Base-by-base conservation (phyloP, 768 basidiomycete species). In the Daedaleopsis sinensis region DNA sequence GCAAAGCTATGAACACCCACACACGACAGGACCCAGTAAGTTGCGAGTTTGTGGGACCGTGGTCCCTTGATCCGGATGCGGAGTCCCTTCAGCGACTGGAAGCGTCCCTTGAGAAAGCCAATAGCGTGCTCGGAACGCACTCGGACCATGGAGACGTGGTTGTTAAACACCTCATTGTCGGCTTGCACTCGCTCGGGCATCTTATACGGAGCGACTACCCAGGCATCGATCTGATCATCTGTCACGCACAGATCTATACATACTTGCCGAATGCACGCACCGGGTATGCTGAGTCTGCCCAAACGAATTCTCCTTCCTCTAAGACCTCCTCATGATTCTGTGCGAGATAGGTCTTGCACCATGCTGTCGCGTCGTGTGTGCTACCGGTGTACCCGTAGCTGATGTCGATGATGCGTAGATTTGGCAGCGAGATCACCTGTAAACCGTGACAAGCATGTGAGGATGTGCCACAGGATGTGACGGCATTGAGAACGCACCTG, bases 271-370 rank as follows among this genome's bases (percentile, higher is more conserved):
- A 32, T 3, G 13, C 3, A 32, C 5, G 13, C 51, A 77, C 71
- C 19, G 76, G 73, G 70, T 80, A 80, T 39, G 78, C 74, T 5
- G 74, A 76, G 54, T 80, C 76, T 36, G 68, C 77, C 75, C 74
- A 78, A 0, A 78, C 67, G 52, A 65, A 79, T 54, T 78, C 77
- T 49, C 56, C 59, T 0, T 67, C 66, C 3, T 72, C 63, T 0
- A 78, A 52, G 16, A 77, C 11, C 0, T 12, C 56, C 0, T 58
- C 56, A 59, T 73, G 65, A 4, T 74, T 57, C n/a, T 56, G 27
- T 27, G 52, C 63, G 13, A 71, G 49, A 1, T 63, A 39, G 0
- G 75, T 72, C 32, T 67, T 50, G n/a, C 63, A 52, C 56, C 62
- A 78, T 5, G 69, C 75, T 9, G 74, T 72, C 0, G 77, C 50